Percentiles rank a stretch among this genome's conserved stretches.
phyloP scores from a whole-genome alignment of 768 basidiomycete genomes.

The Sporobolomyces phaffii region DNA sequence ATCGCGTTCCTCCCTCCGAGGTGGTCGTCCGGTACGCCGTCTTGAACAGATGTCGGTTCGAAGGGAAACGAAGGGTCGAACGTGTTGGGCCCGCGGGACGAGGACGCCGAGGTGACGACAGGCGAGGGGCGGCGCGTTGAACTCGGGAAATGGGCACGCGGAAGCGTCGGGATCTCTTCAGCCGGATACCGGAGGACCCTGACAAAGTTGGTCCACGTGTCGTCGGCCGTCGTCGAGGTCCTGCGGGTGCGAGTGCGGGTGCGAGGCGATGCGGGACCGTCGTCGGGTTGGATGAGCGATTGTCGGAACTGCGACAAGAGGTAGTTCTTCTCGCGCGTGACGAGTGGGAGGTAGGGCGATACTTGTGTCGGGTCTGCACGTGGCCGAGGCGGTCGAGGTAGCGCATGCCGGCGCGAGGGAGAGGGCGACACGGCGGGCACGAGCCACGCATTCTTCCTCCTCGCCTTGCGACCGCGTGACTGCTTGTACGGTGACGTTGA shows the following conservation, averaged over 20 bases:
- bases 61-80: conserved; percentile 17
- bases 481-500: no score
- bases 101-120: background rate
- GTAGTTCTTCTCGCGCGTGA: conserved; percentile 25
- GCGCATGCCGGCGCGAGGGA: no score
- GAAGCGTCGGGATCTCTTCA: background rate
- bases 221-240: background rate
- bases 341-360: conserved; percentile 29
- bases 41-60: no score
- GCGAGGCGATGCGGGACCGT: background rate
- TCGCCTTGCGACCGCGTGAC: no score
- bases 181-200: conserved; percentile 16
- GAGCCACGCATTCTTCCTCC: no score
- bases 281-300: background rate
- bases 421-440: no score
- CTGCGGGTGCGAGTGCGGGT: background rate
- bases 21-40: no score
- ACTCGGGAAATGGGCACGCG: conserved; percentile 3
- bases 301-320: conserved; percentile 16
- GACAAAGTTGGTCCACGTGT: conserved; percentile 7
- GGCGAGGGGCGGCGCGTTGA: background rate
- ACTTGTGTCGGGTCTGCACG: conserved; percentile 6
- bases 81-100: background rate
- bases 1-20: background rate
- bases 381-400: background rate